Evolutionary conservation across 805 yeast genomes (phyloP), one percentile per base, ranked within the genome.

Genomic region (Starmerella sp.): DNA sequence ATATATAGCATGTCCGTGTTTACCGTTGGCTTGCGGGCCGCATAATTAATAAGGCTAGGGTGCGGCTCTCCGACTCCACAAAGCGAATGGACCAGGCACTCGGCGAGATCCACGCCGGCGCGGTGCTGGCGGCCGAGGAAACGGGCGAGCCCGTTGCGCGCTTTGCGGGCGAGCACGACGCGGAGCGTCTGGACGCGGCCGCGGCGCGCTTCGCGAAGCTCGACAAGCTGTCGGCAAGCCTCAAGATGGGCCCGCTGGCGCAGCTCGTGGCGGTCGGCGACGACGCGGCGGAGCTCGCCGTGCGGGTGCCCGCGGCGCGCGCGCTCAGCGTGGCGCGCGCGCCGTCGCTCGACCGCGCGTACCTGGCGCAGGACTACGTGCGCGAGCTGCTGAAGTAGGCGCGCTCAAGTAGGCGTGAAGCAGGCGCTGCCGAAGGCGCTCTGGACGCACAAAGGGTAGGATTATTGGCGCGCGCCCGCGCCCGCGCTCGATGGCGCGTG

Each of bases 211-310:
- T 57, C 37, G 50, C 47, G 6, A 17, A 34, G 22, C 51, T 59
- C 35, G 49, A 57, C 46, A 55, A 45, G 57, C 57, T 60, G 7
- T 54, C 61, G 10, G 15, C 17, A 32, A 52, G 35, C 32, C 61
- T 61, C 28, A 60, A 58, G 34, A 48, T 61, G 52, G 64, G 64
- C 32, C 54, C 58, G n/a, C 46, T 59, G n/a, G 50, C 43, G 37
- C 57, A 57, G 37, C 32, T 57, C 31, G 53, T 61, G 31, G 48
- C 42, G 7, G 56, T 48, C 4, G 28, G 43, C n/a, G 35, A 51
- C 7, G 53, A 46, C 42, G 43, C 53, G 17, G 59, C 43, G 28
- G 53, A 36, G 38, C 41, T 57, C 13, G 6, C 46, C 32, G 48
- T 53, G 14, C 36, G 52, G 11, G 45, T 30, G 14, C 35, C 39